phyloP scores from a whole-genome alignment of 768 basidiomycete species.

The Sarcodon sp. region DNA sequence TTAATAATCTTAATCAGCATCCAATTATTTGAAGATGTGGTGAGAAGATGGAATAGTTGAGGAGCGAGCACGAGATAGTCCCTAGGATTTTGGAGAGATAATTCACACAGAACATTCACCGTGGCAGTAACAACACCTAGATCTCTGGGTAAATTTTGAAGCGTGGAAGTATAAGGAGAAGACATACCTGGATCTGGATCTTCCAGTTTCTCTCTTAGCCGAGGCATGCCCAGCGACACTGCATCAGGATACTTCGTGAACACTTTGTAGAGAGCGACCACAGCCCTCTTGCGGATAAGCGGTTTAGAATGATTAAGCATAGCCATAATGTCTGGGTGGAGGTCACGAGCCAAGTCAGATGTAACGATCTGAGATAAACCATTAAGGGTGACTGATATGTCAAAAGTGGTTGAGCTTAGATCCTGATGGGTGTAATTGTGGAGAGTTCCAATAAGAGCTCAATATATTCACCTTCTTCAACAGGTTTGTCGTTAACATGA shows the following conservation, averaged over 20 bases:
- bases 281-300: constrained; percentile 81
- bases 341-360: constrained; percentile 81
- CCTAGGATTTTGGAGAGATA: constrained; percentile 66
- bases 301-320: constrained; percentile 87
- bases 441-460: not conserved
- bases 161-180: not conserved
- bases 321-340: constrained; percentile 70
- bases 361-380: constrained; percentile 81
- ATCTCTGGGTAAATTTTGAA: not conserved
- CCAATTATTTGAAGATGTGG: constrained; percentile 96
- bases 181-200: constrained; percentile 58
- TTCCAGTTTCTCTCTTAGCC: constrained; percentile 71
- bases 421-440: constrained; percentile 39
- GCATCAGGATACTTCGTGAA: constrained; percentile 77
- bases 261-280: constrained; percentile 73
- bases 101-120: constrained; percentile 89
- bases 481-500: constrained; percentile 93
- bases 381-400: constrained; percentile 65
- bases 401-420: constrained; percentile 61
- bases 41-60: constrained; percentile 84
- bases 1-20: constrained; percentile 99
- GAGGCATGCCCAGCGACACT: constrained; percentile 44
- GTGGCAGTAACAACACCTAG: constrained; percentile 88
- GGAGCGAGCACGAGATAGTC: constrained; percentile 85
- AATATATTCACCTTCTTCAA: constrained; percentile 68